Evolutionary conservation across 306 rosid species (phyloP), one percentile per base, ranked within the genome.

Genomic region (Glycine soja): DNA sequence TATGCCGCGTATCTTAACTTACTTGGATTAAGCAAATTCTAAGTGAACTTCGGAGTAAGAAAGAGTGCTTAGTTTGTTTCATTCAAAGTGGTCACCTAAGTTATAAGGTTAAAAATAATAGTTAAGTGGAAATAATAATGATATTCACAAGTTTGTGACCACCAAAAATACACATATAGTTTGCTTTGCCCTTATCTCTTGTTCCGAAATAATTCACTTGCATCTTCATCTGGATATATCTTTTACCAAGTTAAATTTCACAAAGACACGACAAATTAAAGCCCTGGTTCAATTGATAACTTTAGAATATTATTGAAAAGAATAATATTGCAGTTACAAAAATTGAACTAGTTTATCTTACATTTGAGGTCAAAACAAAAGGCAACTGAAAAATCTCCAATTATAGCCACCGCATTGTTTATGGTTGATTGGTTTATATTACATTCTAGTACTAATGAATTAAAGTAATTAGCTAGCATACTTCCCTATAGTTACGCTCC

Each of bases 401-500:
- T n/a, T n/a, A n/a, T 15, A 30, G 63, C 62, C 73, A 64, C 81
- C 2, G 48, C 40, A 74, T 57, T 74, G 68, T 10, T 74, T 10
- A 61, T 61, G 71, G 59, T 61, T 61, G 48, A 47, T 47, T 47
- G 30, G 59, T 24, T 24, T 24, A 24, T 24, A 24, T 24, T 24
- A 24, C 62, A 62, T 71, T 47, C 16, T 32, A 51, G 38, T 8
- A 68, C 76, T 34, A 77, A 48, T 36, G 2, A 38, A 4, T 38
- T 36, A 36, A 36, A n/a, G 14, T 48, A 24, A 11, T 19, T 52
- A 52, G 12, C 65, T 77, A 78, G 57, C 62, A 19, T 70, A 12
- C 54, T 86, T 76, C 89, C 72, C 93, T 88, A 65, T 88, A 90
- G 82, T 59, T 91, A 57, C 89, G 88, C 34, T 85, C 80, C 47